Percentiles rank a stretch among this genome's conserved stretches.
phyloP scores from a whole-genome alignment of 176 grass and related monocot species.

The Aegilops longissima region DNA sequence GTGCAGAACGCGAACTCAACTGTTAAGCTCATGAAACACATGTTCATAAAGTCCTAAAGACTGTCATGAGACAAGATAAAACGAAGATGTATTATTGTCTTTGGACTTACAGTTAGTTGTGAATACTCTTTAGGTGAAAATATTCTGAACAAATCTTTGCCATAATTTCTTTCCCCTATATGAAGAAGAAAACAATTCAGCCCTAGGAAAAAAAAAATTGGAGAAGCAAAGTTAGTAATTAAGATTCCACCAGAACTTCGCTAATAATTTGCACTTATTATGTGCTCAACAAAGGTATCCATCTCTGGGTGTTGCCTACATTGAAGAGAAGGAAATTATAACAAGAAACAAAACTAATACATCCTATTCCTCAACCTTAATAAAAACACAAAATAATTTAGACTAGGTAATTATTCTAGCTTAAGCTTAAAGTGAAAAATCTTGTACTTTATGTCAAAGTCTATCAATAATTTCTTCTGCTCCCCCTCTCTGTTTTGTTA shows the following conservation, averaged over 20 bases:
- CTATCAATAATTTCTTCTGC: no score
- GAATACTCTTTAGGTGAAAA: constrained; percentile 85
- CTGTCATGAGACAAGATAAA: neutral
- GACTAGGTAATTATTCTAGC: constrained; percentile 63
- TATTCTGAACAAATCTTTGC: constrained; percentile 17
- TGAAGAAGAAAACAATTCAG: constrained; percentile 15
- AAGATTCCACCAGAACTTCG: neutral
- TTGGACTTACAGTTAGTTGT: constrained; percentile 38
- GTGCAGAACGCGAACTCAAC: neutral
- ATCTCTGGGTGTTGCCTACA: constrained; percentile 69
- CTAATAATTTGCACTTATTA: constrained; percentile 14
- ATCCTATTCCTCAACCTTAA: constrained; percentile 50
- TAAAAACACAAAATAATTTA: constrained; percentile 78
- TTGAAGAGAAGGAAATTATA: constrained; percentile 82
- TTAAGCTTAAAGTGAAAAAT: neutral
- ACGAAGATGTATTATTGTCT: neutral
- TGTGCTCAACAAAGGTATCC: constrained; percentile 45
- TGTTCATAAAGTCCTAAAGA: neutral
- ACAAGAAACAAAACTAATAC: neutral
- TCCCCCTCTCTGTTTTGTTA: no score
- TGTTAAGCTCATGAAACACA: neutral
- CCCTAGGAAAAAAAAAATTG: neutral
- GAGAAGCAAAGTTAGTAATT: neutral
- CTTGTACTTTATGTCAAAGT: no score
- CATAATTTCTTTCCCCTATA: constrained; percentile 43